Evolutionary conservation across 208 protist genomes (phyloP).

Genomic region (Herpetomonas samuelpessoai): DNA sequence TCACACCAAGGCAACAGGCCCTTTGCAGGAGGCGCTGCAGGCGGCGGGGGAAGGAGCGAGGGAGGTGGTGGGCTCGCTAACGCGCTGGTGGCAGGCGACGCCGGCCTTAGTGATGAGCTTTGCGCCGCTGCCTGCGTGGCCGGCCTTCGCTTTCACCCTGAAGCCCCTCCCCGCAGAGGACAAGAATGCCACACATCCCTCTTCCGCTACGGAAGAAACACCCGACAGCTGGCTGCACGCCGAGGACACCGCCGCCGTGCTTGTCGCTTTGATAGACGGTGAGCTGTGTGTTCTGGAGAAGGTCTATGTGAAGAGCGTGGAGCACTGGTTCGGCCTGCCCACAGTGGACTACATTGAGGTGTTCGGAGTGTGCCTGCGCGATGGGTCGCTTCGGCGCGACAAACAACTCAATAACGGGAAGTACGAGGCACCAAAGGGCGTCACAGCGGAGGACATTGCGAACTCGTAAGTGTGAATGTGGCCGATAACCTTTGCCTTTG

Average conservation of each 20-base stretch:
- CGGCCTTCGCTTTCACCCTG: too few species aligned
- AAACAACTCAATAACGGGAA: constrained; percentile 14
- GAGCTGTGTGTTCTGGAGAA: constrained; percentile 23
- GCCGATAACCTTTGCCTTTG: neutral
- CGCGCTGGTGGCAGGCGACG: constrained; percentile 2
- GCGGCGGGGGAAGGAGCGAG: neutral
- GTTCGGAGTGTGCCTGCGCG: constrained; percentile 29
- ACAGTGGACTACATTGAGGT: constrained; percentile 42
- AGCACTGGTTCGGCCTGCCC: constrained; percentile 38
- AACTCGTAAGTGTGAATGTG: neutral
- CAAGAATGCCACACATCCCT: too few species aligned
- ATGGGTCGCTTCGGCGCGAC: constrained; percentile 23
- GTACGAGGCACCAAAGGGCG: neutral
- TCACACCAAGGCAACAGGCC: neutral
- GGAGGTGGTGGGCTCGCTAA: neutral
- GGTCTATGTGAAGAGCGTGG: constrained; percentile 36
- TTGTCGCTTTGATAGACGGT: constrained; percentile 18
- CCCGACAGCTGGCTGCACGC: too few species aligned
- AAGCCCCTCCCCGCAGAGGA: too few species aligned
- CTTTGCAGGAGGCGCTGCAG: neutral
- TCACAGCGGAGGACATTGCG: neutral
- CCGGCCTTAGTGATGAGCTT: constrained; percentile 22
- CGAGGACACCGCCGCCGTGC: too few species aligned
- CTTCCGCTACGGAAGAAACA: too few species aligned
- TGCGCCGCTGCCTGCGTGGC: constrained; percentile 30